These are phyloP conservation scores for Neurospora intermedia DNA, from an alignment of 495 filamentous ascomycete genomes.

Conservation along the genomic window DNA sequence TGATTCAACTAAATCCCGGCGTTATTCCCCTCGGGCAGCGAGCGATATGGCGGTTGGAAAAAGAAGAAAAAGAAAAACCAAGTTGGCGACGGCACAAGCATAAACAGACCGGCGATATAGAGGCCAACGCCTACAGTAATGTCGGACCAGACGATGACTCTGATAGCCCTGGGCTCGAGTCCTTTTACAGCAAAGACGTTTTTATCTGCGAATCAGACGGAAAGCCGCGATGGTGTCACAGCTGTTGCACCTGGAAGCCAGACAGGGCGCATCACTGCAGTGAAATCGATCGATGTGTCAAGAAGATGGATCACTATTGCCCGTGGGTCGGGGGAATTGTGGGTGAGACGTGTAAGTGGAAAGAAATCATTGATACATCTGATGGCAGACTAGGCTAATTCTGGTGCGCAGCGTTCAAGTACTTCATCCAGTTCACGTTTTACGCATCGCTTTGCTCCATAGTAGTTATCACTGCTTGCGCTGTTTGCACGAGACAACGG, in stretches of 20 bases:
- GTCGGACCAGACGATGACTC: constrained; percentile 25
- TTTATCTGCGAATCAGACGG: constrained; percentile 77
- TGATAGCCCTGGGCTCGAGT: constrained; percentile 37
- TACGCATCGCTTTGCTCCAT: constrained; percentile 60
- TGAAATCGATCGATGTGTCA: constrained; percentile 67
- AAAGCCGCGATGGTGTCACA: constrained; percentile 66
- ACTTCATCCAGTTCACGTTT: constrained; percentile 73
- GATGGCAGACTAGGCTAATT: not conserved
- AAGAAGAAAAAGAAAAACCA: constrained; percentile 11
- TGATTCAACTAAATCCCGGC: constrained; percentile 56
- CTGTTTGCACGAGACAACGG: constrained; percentile 21
- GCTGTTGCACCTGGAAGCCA: constrained; percentile 72
- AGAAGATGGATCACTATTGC: constrained; percentile 91
- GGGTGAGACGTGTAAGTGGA: constrained; percentile 51
- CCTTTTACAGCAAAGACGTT: constrained; percentile 67
- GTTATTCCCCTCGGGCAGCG: constrained; percentile 51
- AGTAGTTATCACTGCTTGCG: constrained; percentile 43
- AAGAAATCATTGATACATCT: not conserved
- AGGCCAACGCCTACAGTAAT: not conserved
- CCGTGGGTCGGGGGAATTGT: constrained; percentile 92
- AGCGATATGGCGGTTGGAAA: constrained; percentile 14
- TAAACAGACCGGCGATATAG: constrained; percentile 1
- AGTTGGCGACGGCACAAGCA: constrained; percentile 12
- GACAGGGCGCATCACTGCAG: constrained; percentile 80
- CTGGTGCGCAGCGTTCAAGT: constrained; percentile 54